Percentiles rank a stretch among this genome's conserved stretches.
These are phyloP conservation scores for Sphagnum fallax DNA, from an alignment of 228 moss, liverwort and hornwort genomes.

Conservation along the genomic window DNA sequence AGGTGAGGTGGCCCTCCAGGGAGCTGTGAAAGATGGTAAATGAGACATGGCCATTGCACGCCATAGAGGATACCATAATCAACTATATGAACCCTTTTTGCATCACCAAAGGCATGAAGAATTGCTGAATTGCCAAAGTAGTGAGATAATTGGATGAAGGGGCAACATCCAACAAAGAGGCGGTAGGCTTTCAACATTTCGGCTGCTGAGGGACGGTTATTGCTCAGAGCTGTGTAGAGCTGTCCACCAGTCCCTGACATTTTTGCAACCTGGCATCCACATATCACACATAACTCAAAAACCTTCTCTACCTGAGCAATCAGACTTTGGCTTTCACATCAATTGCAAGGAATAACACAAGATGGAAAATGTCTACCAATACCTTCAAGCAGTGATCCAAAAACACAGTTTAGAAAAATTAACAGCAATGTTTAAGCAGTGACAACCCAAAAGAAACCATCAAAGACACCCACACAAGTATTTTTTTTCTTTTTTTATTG, in stretches of 20 bases:
- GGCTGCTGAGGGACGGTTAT: conserved; percentile 44
- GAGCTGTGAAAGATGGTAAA: conserved; percentile 37
- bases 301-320: too few relatives aligned
- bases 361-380: too few relatives aligned
- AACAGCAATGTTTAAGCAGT: too few relatives aligned
- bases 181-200: conserved; percentile 73
- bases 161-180: conserved; percentile 36
- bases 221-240: conserved; percentile 64
- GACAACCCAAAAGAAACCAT: too few relatives aligned
- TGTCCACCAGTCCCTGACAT: conserved; percentile 81
- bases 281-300: not conserved
- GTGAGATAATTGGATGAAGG: conserved; percentile 51
- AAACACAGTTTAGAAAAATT: too few relatives aligned
- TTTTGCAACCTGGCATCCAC: conserved; percentile 51
- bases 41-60: conserved; percentile 80
- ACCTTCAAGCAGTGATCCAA: too few relatives aligned
- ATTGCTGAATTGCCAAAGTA: conserved; percentile 47
- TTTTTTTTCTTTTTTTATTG: too few relatives aligned
- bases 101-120: conserved; percentile 30
- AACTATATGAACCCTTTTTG: conserved; percentile 56
- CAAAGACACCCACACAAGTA: too few relatives aligned
- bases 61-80: conserved; percentile 87
- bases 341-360: too few relatives aligned
- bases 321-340: too few relatives aligned
- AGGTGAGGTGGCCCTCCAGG: conserved; percentile 66